These are phyloP conservation scores for Coprinopsis strossmayeri DNA, from an alignment of 768 basidiomycete genomes.

Conservation along the genomic window DNA sequence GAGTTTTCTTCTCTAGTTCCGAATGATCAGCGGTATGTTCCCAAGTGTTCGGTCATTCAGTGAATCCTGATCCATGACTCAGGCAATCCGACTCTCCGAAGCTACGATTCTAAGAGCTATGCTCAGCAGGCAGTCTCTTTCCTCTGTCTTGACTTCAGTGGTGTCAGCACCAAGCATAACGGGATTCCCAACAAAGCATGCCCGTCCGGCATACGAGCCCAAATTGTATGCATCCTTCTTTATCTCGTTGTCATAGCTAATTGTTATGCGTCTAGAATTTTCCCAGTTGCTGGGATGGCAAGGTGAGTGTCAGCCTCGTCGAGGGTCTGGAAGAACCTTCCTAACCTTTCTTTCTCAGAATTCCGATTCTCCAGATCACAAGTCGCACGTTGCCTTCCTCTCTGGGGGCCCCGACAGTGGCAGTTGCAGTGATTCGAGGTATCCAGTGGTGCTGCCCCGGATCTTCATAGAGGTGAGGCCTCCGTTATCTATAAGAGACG, in stretches of 20 bases:
- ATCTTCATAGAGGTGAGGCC: slow-evolving; percentile 43
- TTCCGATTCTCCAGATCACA: slow-evolving; percentile 43
- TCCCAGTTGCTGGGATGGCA: slow-evolving; percentile 52
- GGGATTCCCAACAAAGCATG: slow-evolving; percentile 31
- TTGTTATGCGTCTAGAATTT: slow-evolving; percentile 32
- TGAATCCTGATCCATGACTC: not conserved
- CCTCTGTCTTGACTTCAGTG: slow-evolving; percentile 42
- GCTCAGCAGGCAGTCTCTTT: slow-evolving; percentile 44
- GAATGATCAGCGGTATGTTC: slow-evolving; percentile 42
- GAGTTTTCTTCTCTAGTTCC: slow-evolving; percentile 36
- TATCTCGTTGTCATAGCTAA: not conserved
- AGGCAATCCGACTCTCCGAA: slow-evolving; percentile 39
- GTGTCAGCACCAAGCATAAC: slow-evolving; percentile 30
- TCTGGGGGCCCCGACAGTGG: slow-evolving; percentile 42
- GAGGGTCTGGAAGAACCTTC: not conserved
- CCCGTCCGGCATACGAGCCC: slow-evolving; percentile 43
- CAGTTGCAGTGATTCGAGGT: slow-evolving; percentile 40
- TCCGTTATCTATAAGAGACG: not conserved
- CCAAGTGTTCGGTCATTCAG: not conserved
- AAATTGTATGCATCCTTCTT: slow-evolving; percentile 32
- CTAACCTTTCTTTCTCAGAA: slow-evolving; percentile 22
- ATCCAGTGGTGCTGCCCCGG: slow-evolving; percentile 38
- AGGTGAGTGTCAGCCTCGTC: slow-evolving; percentile 22
- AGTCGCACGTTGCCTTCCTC: slow-evolving; percentile 43
- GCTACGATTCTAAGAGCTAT: slow-evolving; percentile 36